phyloP scores from a whole-genome alignment of 805 yeast genomes.

The Deakozyma indianensis region DNA sequence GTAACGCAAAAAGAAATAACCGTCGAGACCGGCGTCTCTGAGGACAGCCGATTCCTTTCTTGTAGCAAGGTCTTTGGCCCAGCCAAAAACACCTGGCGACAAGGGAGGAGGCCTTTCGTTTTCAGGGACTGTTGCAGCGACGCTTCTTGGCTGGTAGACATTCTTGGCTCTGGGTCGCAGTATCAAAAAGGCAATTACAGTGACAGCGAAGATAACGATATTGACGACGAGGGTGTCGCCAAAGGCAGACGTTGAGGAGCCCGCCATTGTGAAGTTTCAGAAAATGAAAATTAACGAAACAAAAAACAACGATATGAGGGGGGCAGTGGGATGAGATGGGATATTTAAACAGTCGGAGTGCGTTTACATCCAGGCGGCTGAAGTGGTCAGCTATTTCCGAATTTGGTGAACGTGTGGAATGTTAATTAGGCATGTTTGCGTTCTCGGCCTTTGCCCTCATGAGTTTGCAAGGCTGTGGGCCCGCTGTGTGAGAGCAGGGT shows the following conservation, averaged over 20 bases:
- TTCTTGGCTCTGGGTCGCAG: slow-evolving; percentile 54
- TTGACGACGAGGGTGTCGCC: slow-evolving; percentile 35
- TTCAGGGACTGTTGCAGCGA: slow-evolving; percentile 37
- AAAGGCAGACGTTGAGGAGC: not conserved
- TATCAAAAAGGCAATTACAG: slow-evolving; percentile 46
- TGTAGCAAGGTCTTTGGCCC: slow-evolving; percentile 51
- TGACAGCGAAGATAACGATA: slow-evolving; percentile 47
- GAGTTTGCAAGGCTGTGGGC: too few relatives aligned
- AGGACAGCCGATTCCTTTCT: slow-evolving; percentile 65
- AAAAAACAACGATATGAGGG: not conserved
- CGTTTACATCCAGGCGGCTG: not conserved
- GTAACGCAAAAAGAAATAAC: slow-evolving; percentile 78
- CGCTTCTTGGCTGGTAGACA: slow-evolving; percentile 74
- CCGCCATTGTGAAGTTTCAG: not conserved
- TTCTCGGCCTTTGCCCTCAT: too few relatives aligned
- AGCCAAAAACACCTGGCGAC: slow-evolving; percentile 50
- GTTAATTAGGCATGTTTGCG: not conserved
- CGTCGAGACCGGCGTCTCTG: slow-evolving; percentile 86
- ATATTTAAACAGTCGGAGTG: too few relatives aligned
- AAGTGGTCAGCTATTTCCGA: not conserved
- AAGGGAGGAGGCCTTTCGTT: slow-evolving; percentile 49
- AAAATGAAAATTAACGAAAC: not conserved
- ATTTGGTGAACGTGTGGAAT: not conserved
- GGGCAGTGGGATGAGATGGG: too few relatives aligned
- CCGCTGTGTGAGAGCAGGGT: too few relatives aligned